Conservation (phyloP, 345 rosid genomes). For the Cardamine chenopodiifolia region DNA sequence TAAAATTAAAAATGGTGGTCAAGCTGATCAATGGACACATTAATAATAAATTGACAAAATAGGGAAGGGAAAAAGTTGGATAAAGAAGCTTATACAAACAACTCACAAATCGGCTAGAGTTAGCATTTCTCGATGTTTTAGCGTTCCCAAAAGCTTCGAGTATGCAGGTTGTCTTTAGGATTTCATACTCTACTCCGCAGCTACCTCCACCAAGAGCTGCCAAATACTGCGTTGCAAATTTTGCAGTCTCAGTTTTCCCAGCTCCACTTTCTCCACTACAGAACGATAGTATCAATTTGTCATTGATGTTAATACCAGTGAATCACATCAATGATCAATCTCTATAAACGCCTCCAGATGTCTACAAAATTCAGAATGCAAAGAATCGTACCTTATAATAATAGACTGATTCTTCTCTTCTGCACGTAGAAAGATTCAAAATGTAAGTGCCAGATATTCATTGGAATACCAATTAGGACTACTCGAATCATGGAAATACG, state of each 20-base stretch:
- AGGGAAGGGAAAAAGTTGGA: neutral
- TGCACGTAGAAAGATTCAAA: slow-evolving; percentile 47
- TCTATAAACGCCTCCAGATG: neutral
- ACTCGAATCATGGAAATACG: slow-evolving; percentile 8
- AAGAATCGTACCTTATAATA: slow-evolving; percentile 71
- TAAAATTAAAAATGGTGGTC: slow-evolving; percentile 15
- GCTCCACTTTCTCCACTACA: slow-evolving; percentile 98
- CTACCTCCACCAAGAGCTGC: slow-evolving; percentile 82
- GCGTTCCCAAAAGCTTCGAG: slow-evolving; percentile 99
- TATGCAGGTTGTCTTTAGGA: slow-evolving; percentile 68
- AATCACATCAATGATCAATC: slow-evolving; percentile 14
- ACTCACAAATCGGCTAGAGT: slow-evolving; percentile 96
- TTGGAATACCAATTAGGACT: slow-evolving; percentile 7
- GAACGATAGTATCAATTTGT: slow-evolving; percentile 9
- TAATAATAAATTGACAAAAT: neutral
- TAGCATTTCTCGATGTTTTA: slow-evolving; percentile 84
- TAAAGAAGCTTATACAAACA: neutral
- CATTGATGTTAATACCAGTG: neutral
- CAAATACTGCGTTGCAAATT: slow-evolving; percentile 86
- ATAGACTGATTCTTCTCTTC: slow-evolving; percentile 86
- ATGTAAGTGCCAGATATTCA: slow-evolving; percentile 26
- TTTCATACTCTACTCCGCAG: slow-evolving; percentile 68
- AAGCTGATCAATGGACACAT: slow-evolving; percentile 2
- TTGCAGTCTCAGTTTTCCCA: slow-evolving; percentile 98
- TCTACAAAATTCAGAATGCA: neutral